Evolutionary conservation across 257 asterid species (phyloP).

Genomic region (Solanum ahanhuiri): DNA sequence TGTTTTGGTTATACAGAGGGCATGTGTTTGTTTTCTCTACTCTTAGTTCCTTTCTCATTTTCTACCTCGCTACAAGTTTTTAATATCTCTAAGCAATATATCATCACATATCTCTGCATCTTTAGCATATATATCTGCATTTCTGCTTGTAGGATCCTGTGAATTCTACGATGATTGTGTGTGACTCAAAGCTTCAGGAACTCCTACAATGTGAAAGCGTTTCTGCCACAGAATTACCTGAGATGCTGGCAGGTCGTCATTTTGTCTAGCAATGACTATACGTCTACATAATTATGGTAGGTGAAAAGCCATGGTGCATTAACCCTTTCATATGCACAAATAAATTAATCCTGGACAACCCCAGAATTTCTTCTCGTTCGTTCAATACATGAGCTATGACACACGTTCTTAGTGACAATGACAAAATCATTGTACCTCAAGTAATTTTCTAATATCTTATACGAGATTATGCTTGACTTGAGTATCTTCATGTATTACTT

Average conservation of each 20-base stretch:
- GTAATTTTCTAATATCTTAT: background rate
- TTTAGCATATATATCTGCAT: background rate
- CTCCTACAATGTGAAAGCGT: conserved; percentile 49
- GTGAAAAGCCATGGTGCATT: background rate
- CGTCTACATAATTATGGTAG: conserved; percentile 24
- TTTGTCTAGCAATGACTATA: conserved; percentile 25
- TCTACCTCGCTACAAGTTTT: background rate
- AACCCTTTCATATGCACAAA: background rate
- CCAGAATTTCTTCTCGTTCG: background rate
- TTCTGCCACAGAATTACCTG: conserved; percentile 44
- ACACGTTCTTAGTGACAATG: background rate
- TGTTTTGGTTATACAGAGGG: background rate
- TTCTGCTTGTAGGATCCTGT: conserved; percentile 32
- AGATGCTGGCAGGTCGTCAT: conserved; percentile 42
- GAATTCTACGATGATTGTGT: conserved; percentile 36
- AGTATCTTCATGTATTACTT: background rate
- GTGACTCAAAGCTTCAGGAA: conserved; percentile 47
- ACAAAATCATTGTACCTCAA: background rate
- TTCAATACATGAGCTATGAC: background rate
- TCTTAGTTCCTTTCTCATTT: background rate
- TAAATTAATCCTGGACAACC: background rate
- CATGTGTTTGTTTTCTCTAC: background rate
- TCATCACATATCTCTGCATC: background rate
- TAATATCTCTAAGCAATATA: background rate
- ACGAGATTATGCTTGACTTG: background rate